Percentiles rank a stretch among this genome's conserved stretches.
These are phyloP conservation scores for Dendrobium chrysotoxum DNA, from an alignment of 106 monocot species.

Conservation along the genomic window DNA sequence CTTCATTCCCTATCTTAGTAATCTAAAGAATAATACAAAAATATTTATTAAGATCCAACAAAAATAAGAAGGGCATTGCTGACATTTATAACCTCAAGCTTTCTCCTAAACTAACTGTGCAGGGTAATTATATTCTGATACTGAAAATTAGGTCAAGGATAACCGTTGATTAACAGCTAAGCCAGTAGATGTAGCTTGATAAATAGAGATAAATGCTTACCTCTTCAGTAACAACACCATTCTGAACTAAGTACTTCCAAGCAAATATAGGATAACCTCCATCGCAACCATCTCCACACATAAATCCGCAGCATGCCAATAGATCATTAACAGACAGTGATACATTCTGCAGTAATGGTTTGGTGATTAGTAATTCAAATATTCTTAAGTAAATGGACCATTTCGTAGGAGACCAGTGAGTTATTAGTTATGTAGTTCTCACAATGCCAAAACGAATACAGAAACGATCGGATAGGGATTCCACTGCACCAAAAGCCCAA, in stretches of 20 bases:
- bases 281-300: slow-evolving; percentile 99
- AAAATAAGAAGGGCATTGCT: background rate
- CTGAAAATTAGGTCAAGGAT: background rate
- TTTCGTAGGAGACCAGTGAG: background rate
- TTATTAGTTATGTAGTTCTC: background rate
- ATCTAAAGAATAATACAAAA: background rate
- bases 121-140: background rate
- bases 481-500: slow-evolving; percentile 98
- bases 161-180: background rate
- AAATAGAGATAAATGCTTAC: slow-evolving; percentile 20
- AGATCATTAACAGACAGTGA: slow-evolving; percentile 90
- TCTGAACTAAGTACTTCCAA: slow-evolving; percentile 80
- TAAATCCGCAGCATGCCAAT: slow-evolving; percentile 81
- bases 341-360: slow-evolving; percentile 48
- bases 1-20: no score
- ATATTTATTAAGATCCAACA: background rate
- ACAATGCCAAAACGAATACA: slow-evolving; percentile 84
- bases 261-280: slow-evolving; percentile 89
- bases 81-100: background rate
- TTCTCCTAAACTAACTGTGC: background rate
- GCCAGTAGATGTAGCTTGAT: background rate
- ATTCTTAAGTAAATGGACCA: background rate
- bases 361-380: background rate
- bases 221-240: slow-evolving; percentile 94
- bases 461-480: slow-evolving; percentile 81